Evolutionary conservation across 2,329 filamentous ascomycete genomes (phyloP).

Genomic region (Claviceps arundinis): DNA sequence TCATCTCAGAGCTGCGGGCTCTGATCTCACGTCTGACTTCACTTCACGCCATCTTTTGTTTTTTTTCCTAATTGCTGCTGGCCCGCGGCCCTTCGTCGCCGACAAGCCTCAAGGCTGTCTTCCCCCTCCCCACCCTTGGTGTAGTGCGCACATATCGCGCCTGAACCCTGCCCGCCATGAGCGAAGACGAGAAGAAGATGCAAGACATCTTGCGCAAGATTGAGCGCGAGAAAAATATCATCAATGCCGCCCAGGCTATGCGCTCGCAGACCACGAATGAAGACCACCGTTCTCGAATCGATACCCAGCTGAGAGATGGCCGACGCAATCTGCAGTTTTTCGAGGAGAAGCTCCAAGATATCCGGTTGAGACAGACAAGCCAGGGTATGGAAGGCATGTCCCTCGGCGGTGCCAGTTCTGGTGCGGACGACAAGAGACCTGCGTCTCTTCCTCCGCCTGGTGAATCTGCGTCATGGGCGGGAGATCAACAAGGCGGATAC

Average conservation of each 20-base stretch:
- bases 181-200: constrained; percentile 49
- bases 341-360: constrained; percentile 78
- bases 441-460: constrained; percentile 54
- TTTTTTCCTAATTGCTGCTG: background rate
- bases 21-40: background rate
- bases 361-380: constrained; percentile 68
- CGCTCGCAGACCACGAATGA: constrained; percentile 92
- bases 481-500: constrained; percentile 44
- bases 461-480: constrained; percentile 39
- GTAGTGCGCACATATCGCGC: constrained; percentile 27
- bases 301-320: constrained; percentile 88
- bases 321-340: constrained; percentile 91
- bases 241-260: constrained; percentile 90
- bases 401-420: constrained; percentile 29
- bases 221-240: constrained; percentile 88
- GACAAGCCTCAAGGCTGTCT: constrained; percentile 1
- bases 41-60: background rate
- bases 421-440: constrained; percentile 27
- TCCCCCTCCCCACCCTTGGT: constrained; percentile 11
- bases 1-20: background rate
- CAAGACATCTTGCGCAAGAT: constrained; percentile 92
- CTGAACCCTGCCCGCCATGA: constrained; percentile 36
- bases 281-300: constrained; percentile 75
- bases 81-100: background rate
- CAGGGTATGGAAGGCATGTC: constrained; percentile 55